These are phyloP conservation scores for Termitomyces sp. DNA, from an alignment of 768 basidiomycete genomes.

Conservation along the genomic window DNA sequence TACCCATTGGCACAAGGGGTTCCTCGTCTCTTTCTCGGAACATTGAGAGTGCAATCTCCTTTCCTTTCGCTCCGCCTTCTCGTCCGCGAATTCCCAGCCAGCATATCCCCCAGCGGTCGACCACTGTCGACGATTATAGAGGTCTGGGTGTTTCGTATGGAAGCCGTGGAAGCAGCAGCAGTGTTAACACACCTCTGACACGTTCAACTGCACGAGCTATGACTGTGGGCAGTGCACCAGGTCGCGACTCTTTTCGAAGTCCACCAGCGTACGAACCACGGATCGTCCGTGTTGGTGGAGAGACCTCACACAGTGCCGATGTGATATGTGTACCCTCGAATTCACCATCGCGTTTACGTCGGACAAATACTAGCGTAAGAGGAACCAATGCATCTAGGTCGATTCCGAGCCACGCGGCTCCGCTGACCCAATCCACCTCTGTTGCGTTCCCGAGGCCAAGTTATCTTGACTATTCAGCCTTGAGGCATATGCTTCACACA, in stretches of 20 bases:
- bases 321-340: constrained; percentile 34
- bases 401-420: constrained; percentile 22
- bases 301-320: constrained; percentile 35
- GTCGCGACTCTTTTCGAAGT: constrained; percentile 25
- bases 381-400: constrained; percentile 23
- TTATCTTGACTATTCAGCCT: constrained; percentile 72
- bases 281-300: constrained; percentile 50
- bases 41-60: constrained; percentile 61
- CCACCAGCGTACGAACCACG: constrained; percentile 54
- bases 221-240: constrained; percentile 26
- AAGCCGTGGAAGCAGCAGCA: constrained; percentile 24
- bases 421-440: constrained; percentile 22
- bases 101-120: constrained; percentile 20
- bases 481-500: constrained; percentile 64
- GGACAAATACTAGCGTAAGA: constrained; percentile 29
- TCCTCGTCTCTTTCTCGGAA: constrained; percentile 45
- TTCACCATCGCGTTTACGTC: constrained; percentile 43
- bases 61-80: constrained; percentile 42
- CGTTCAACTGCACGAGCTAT: constrained; percentile 41
- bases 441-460: constrained; percentile 57
- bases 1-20: constrained; percentile 53
- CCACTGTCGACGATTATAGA: constrained; percentile 27
- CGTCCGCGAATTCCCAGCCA: constrained; percentile 34
- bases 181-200: constrained; percentile 24
- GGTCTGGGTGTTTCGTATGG: constrained; percentile 32